Percentiles rank a stretch among this genome's conserved stretches.
phyloP scores from a whole-genome alignment of 768 basidiomycete genomes.

The Trametes cubensis region DNA sequence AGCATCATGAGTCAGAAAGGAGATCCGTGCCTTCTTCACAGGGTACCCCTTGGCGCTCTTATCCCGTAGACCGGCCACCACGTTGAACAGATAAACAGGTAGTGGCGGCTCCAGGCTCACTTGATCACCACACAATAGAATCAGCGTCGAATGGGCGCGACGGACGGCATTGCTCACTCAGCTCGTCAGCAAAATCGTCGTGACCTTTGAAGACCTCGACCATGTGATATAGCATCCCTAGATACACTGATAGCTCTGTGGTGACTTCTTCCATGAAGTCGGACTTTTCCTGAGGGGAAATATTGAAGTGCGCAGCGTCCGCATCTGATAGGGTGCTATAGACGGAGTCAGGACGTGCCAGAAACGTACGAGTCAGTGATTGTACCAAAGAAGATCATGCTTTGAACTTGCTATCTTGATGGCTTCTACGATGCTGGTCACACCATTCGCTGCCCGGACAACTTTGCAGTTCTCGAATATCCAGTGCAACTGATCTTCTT shows the following conservation, averaged over 20 bases:
- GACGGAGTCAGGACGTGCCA: slow-evolving; percentile 5
- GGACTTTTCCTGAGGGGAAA: slow-evolving; percentile 67
- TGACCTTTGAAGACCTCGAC: slow-evolving; percentile 93
- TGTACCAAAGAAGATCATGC: slow-evolving; percentile 80
- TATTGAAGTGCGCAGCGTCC: slow-evolving; percentile 71
- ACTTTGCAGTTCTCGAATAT: slow-evolving; percentile 92
- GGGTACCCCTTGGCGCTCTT: slow-evolving; percentile 95
- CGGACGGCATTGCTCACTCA: slow-evolving; percentile 64
- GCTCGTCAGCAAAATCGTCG: slow-evolving; percentile 93
- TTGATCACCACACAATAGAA: slow-evolving; percentile 36
- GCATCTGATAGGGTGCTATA: slow-evolving; percentile 73
- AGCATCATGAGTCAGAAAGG: slow-evolving; percentile 17
- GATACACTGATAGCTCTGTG: slow-evolving; percentile 89
- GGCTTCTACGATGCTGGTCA: slow-evolving; percentile 81
- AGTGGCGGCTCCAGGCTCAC: slow-evolving; percentile 96
- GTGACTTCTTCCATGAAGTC: slow-evolving; percentile 89
- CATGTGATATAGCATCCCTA: slow-evolving; percentile 94
- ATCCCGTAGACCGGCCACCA: slow-evolving; percentile 89
- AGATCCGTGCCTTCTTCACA: slow-evolving; percentile 79
- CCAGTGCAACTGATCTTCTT: slow-evolving; percentile 95
- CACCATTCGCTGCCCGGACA: slow-evolving; percentile 80
- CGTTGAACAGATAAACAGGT: slow-evolving; percentile 88
- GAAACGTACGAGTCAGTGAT: slow-evolving; percentile 9
- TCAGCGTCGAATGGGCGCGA: slow-evolving; percentile 23
- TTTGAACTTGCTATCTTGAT: slow-evolving; percentile 88